phyloP scores from a whole-genome alignment of 192 early-diverging fungal species.

The Jimgerdemannia flammicorona region DNA sequence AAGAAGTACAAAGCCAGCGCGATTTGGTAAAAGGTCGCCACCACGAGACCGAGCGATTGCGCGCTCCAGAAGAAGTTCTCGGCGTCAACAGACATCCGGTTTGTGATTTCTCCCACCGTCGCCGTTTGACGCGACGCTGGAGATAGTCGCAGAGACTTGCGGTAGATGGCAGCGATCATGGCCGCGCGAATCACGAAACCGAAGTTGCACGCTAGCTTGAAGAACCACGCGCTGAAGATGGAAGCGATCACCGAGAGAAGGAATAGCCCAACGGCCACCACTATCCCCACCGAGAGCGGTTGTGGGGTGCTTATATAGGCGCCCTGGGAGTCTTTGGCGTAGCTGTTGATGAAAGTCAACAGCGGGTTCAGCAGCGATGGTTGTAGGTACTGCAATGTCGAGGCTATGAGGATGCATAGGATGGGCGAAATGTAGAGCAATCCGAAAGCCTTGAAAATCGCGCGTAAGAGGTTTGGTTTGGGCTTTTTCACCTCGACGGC shows the following conservation, averaged over 20 bases:
- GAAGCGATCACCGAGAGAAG: constrained; percentile 46
- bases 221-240: neutral
- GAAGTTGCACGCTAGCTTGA: neutral
- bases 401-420: constrained; percentile 74
- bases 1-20: constrained; percentile 18
- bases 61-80: constrained; percentile 16
- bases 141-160: constrained; percentile 29
- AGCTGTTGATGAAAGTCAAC: constrained; percentile 59
- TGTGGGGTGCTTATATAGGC: constrained; percentile 54
- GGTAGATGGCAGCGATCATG: constrained; percentile 36
- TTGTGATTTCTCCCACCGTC: constrained; percentile 35
- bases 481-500: constrained; percentile 57
- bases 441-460: constrained; percentile 58
- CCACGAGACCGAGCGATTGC: constrained; percentile 11
- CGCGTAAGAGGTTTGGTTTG: constrained; percentile 66
- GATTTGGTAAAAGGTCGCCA: constrained; percentile 22
- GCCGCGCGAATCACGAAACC: constrained; percentile 15
- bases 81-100: constrained; percentile 39
- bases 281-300: constrained; percentile 49
- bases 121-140: constrained; percentile 25
- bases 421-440: constrained; percentile 66
- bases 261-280: constrained; percentile 82
- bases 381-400: constrained; percentile 72
- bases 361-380: constrained; percentile 74
- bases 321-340: constrained; percentile 27